Base-by-base conservation (phyloP, 305 asterid genomes). In the Monarda citriodora region DNA sequence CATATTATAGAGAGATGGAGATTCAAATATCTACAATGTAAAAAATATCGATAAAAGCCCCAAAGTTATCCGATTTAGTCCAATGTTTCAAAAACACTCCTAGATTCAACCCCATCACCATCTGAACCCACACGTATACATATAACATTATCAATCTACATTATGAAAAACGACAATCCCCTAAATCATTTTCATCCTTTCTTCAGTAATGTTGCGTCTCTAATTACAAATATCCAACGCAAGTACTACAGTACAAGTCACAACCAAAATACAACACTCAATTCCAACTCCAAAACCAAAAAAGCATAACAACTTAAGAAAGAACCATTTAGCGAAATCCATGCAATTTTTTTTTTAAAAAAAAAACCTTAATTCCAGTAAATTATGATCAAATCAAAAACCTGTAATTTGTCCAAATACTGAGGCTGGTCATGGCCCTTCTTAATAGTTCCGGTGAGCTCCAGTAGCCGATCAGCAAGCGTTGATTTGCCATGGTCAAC, bases 401-500 rank as follows among this genome's bases (percentile, higher is more conserved):
- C 99, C 97, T 94, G 99, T 61, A 94, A 67, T 72, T 94, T 94
- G 77, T 94, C 97, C 25, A 94, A 83, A 73, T 94, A 94, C 82
- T 94, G 99, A 54, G 99, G 97, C 67, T 94, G 99, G 38, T 96
- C 99, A 36, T 80, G 96, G 45, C 97, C 99, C 80, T 86, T 94
- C 79, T 74, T 77, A 71, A 94, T 94, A 46, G 99, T 94, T 29
- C 87, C 96, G 5, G 99, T 94, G 45, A 94, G 91, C 87, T 94
- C 99, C 88, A 94, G 72, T 68, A 94, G 97, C 56, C 99, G 79
- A 76, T 94, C 99, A 69, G 99, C 99, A 26, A 94, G 82, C 10
- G 99, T 94, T 23, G 99, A 94, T 73, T 94, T 94, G 4, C 99
- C 99, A 53, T 94, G 99, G 74, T 90, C 99, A 54, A 94, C 96